Conservation (phyloP, 2,329 filamentous ascomycete species). For the Aspergillus brunneoviolaceus region DNA sequence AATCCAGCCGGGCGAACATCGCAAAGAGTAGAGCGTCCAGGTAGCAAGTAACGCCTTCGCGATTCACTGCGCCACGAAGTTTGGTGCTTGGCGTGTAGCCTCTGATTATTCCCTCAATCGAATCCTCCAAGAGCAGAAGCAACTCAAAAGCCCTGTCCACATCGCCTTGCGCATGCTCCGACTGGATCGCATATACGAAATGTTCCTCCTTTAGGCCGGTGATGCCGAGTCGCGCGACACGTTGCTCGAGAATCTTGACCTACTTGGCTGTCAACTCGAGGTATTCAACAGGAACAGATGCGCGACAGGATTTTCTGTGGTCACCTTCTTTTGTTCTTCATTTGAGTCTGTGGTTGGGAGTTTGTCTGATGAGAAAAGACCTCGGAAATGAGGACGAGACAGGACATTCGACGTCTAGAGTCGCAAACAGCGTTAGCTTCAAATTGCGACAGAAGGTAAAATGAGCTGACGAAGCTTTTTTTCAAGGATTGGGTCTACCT, state of each 20-base stretch:
- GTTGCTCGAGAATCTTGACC: slow-evolving; percentile 55
- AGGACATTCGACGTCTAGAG: slow-evolving; percentile 25
- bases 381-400: slow-evolving; percentile 28
- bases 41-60: slow-evolving; percentile 87
- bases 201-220: slow-evolving; percentile 61
- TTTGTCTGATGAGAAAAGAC: slow-evolving; percentile 33
- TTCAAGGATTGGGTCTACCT: slow-evolving; percentile 21
- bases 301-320: neutral
- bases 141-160: slow-evolving; percentile 73
- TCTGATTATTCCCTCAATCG: slow-evolving; percentile 74
- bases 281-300: neutral
- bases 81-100: slow-evolving; percentile 69
- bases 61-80: slow-evolving; percentile 83
- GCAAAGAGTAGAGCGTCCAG: slow-evolving; percentile 87
- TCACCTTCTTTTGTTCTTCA: slow-evolving; percentile 38
- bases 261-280: slow-evolving; percentile 24
- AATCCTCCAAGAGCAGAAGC: slow-evolving; percentile 74
- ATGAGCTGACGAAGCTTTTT: slow-evolving; percentile 13
- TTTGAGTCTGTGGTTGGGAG: slow-evolving; percentile 19
- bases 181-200: slow-evolving; percentile 60
- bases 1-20: slow-evolving; percentile 89
- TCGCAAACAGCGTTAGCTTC: neutral
- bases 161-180: slow-evolving; percentile 67
- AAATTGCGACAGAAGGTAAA: neutral
- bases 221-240: slow-evolving; percentile 55